These are phyloP conservation scores for Pseudocercospora crystallina DNA, from an alignment of 2,329 filamentous ascomycete species.

Conservation along the genomic window DNA sequence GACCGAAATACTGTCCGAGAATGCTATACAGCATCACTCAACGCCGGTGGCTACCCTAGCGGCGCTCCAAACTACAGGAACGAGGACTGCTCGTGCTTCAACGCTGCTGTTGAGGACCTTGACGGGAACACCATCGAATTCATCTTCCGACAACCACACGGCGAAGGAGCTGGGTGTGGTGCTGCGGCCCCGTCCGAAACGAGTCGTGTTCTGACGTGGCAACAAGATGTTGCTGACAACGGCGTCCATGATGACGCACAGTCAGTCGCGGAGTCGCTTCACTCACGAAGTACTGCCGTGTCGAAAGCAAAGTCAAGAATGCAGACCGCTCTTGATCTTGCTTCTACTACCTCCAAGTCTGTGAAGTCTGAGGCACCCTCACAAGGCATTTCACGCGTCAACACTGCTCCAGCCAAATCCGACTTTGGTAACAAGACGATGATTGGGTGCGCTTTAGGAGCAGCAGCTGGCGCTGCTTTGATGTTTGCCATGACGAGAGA, in stretches of 20 bases:
- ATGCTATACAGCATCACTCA: conserved; percentile 70
- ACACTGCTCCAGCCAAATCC: conserved; percentile 19
- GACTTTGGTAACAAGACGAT: conserved; percentile 29
- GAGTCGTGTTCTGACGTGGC: conserved; percentile 49
- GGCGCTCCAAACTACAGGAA: conserved; percentile 57
- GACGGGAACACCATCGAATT: conserved; percentile 85
- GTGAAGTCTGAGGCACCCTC: conserved; percentile 21
- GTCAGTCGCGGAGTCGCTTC: conserved; percentile 20
- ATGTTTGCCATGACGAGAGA: conserved; percentile 72
- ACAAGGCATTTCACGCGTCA: conserved; percentile 18
- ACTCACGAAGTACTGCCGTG: conserved; percentile 9
- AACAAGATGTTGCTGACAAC: conserved; percentile 38
- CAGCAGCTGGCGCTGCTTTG: conserved; percentile 72
- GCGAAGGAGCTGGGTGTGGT: conserved; percentile 38
- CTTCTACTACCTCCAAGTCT: conserved; percentile 25
- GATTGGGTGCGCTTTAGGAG: conserved; percentile 74
- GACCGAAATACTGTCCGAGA: conserved; percentile 65
- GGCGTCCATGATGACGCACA: conserved; percentile 24
- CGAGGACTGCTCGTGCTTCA: conserved; percentile 58
- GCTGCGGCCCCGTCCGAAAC: conserved; percentile 39
- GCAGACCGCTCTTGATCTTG: conserved; percentile 28
- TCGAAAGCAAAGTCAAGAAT: conserved; percentile 26
- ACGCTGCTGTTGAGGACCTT: conserved; percentile 68
- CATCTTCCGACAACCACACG: conserved; percentile 54
- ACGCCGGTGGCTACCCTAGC: conserved; percentile 61